Evolutionary conservation across 345 rosid species (phyloP), one percentile per base, ranked within the genome.

Genomic region (Ricinus communis): DNA sequence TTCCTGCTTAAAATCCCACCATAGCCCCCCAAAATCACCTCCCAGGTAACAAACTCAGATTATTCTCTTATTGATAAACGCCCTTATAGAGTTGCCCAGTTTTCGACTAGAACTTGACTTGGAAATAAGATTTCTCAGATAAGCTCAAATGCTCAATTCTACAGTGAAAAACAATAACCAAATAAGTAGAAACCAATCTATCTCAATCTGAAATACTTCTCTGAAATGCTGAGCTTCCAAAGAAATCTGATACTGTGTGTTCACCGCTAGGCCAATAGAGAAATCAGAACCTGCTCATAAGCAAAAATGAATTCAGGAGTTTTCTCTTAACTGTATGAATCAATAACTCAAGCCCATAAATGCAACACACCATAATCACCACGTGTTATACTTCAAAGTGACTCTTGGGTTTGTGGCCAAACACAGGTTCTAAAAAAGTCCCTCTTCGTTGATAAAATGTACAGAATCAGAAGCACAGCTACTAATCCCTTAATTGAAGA

Each of bases 1-100:
- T 77, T 72, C 73, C 67, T 82, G 83, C 79, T 77, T 68, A 70
- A 71, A 76, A 65, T 72, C 76, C 73, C 71, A 63, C 53, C 87
- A 80, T 79, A 52, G 62, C 25, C 64, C 31, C 67, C 68, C 68
- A 67, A 77, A 61, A 60, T 47, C 50, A 80, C 80, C 70, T 64
- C 69, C 70, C 70, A 71, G 59, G 53, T 55, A 62, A 68, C 62
- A 50, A 59, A 45, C 22, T 45, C 77, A 70, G 65, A 55, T 66
- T 54, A 71, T 57, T 56, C 74, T 52, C 65, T 21, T 59, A 71
- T 69, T 72, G 38, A 68, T 16, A 50, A 22, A 40, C 19, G n/a
- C n/a, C n/a, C n/a, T 22, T 64, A 16, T 30, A 15, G 38, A 27
- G 52, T 46, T 64, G n/a, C 54, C 15, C 45, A 63, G 57, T 64